Conservation (phyloP, 805 yeast genomes). For the Metschnikowia santaceciliae region DNA sequence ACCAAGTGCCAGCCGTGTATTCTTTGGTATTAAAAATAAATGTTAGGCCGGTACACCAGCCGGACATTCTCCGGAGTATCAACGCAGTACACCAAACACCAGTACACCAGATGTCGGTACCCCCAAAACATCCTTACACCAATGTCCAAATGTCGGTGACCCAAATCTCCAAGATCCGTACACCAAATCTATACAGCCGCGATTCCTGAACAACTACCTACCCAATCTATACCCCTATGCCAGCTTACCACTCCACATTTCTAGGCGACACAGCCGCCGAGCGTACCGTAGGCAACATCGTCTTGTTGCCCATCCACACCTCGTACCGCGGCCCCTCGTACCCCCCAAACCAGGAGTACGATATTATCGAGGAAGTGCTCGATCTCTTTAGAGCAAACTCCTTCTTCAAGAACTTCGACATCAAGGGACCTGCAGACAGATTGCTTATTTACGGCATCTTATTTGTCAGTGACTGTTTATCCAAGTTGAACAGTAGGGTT, state of each 20-base stretch:
- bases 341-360: slow-evolving; percentile 69
- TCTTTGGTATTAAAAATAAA: too few species aligned
- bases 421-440: slow-evolving; percentile 92
- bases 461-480: slow-evolving; percentile 80
- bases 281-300: slow-evolving; percentile 70
- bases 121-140: too few species aligned
- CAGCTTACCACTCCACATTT: slow-evolving; percentile 80
- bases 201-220: not conserved
- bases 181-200: not conserved
- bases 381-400: slow-evolving; percentile 95
- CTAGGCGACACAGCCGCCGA: slow-evolving; percentile 46
- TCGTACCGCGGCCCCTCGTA: slow-evolving; percentile 88
- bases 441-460: slow-evolving; percentile 90
- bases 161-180: not conserved
- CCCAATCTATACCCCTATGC: slow-evolving; percentile 24
- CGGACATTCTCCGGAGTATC: too few species aligned
- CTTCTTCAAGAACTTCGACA: slow-evolving; percentile 94
- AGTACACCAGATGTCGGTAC: too few species aligned
- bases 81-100: too few species aligned
- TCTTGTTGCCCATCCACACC: slow-evolving; percentile 80
- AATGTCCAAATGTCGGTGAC: too few species aligned
- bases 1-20: not conserved
- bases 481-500: slow-evolving; percentile 49
- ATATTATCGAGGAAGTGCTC: slow-evolving; percentile 84
- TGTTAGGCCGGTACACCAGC: too few species aligned